Evolutionary conservation across 1,284 basidiomycete species (phyloP).

Genomic region (Grifola frondosa): DNA sequence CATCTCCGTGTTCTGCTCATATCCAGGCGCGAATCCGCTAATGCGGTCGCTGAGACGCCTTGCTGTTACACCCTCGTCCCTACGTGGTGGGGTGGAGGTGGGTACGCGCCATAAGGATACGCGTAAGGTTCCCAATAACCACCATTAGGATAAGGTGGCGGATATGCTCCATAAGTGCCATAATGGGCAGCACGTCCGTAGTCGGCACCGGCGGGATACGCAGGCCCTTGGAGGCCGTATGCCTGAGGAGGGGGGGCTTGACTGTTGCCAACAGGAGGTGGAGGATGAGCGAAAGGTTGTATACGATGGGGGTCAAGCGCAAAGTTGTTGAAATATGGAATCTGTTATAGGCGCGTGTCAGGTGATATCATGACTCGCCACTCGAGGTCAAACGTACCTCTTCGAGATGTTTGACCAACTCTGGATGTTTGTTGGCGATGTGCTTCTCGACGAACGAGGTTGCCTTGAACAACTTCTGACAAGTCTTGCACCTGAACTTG

Average conservation of each 20-base stretch:
- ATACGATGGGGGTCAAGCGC: slow-evolving; percentile 90
- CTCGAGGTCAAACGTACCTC: slow-evolving; percentile 48
- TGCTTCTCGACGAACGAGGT: slow-evolving; percentile 95
- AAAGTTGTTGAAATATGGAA: slow-evolving; percentile 90
- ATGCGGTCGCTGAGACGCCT: slow-evolving; percentile 75
- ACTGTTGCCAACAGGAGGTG: slow-evolving; percentile 57
- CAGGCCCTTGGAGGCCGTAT: slow-evolving; percentile 67
- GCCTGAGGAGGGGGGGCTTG: slow-evolving; percentile 77
- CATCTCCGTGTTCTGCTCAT: slow-evolving; percentile 44
- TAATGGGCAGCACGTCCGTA: slow-evolving; percentile 42
- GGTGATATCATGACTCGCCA: not conserved
- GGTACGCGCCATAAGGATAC: slow-evolving; percentile 36
- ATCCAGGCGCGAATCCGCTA: slow-evolving; percentile 62
- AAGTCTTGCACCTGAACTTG: slow-evolving; percentile 93
- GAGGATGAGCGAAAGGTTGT: slow-evolving; percentile 80
- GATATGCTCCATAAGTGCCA: slow-evolving; percentile 40
- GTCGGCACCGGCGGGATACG: slow-evolving; percentile 43
- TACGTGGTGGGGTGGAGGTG: slow-evolving; percentile 43
- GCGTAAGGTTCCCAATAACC: slow-evolving; percentile 56
- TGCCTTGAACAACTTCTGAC: slow-evolving; percentile 94
- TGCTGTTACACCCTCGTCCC: slow-evolving; percentile 55
- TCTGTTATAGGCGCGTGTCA: slow-evolving; percentile 40
- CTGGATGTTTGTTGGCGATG: slow-evolving; percentile 85
- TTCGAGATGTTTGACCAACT: slow-evolving; percentile 74
- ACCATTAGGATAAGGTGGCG: slow-evolving; percentile 27